Evolutionary conservation across 148 eudicot species (phyloP).

Genomic region (Dianthus caryophyllus): DNA sequence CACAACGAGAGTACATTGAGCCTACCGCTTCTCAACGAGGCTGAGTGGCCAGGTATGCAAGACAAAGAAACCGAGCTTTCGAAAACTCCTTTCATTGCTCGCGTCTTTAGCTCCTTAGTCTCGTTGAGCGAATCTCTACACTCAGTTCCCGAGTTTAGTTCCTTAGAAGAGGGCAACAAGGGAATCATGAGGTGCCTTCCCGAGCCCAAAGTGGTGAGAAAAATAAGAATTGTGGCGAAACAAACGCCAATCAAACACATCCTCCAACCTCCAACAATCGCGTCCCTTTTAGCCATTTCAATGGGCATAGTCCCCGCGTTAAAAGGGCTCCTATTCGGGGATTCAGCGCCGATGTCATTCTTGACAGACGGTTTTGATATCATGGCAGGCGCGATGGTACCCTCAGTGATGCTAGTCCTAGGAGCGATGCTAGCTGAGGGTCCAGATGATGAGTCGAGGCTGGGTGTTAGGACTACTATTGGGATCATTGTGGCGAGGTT

Average conservation of each 20-base stretch:
- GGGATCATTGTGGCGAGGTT: conserved; percentile 68
- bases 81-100: conserved; percentile 70
- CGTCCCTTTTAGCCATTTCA: conserved; percentile 57
- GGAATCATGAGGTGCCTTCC: conserved; percentile 51
- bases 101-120: conserved; percentile 40
- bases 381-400: conserved; percentile 78
- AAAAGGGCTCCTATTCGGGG: conserved; percentile 51
- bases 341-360: conserved; percentile 52
- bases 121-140: conserved; percentile 34
- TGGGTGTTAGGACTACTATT: conserved; percentile 55
- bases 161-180: conserved; percentile 36
- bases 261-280: conserved; percentile 78
- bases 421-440: conserved; percentile 95
- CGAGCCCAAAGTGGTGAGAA: conserved; percentile 66
- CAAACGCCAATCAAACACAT: conserved; percentile 62
- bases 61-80: conserved; percentile 72
- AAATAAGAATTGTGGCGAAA: conserved; percentile 64
- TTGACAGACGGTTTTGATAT: conserved; percentile 59
- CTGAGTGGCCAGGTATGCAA: conserved; percentile 95
- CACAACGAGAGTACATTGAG: conserved; percentile 38
- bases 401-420: conserved; percentile 71
- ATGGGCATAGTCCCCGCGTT: conserved; percentile 70
- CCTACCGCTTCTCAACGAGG: conserved; percentile 77
- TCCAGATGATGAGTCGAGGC: conserved; percentile 53
- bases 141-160: conserved; percentile 40